Percentiles rank a stretch among this genome's conserved stretches.
Evolutionary conservation across 1,284 basidiomycete species (phyloP).

Genomic region (Fistulina hepatica): DNA sequence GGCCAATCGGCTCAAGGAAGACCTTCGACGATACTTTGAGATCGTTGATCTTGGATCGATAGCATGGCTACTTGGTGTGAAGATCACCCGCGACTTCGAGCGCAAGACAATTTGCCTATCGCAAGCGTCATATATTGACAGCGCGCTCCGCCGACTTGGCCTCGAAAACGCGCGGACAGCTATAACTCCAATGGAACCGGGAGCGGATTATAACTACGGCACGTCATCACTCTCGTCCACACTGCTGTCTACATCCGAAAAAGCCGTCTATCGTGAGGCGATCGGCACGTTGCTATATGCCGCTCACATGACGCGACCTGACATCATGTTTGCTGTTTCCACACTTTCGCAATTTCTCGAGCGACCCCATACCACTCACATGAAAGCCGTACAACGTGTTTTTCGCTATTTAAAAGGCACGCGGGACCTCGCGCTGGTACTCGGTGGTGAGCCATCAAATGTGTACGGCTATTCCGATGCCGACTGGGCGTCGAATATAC

Average conservation of each 20-base stretch:
- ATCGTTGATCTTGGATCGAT: slow-evolving; percentile 6
- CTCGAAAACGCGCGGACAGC: slow-evolving; percentile 7
- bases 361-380: slow-evolving; percentile 6
- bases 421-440: slow-evolving; percentile 2
- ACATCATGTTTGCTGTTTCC: slow-evolving; percentile 12
- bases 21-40: slow-evolving; percentile 5
- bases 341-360: slow-evolving; percentile 5
- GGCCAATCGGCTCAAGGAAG: slow-evolving; percentile 1
- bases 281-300: slow-evolving; percentile 10
- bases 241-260: no score
- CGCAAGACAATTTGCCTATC: slow-evolving; percentile 3
- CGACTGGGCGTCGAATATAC: slow-evolving; percentile 6
- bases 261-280: slow-evolving; percentile 4
- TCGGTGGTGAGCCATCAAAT: neutral
- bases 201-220: no score
- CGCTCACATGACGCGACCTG: slow-evolving; percentile 9
- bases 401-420: slow-evolving; percentile 8
- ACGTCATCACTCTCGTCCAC: no score
- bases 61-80: slow-evolving; percentile 9
- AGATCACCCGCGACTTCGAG: slow-evolving; percentile 6
- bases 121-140: slow-evolving; percentile 6
- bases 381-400: slow-evolving; percentile 8
- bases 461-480: slow-evolving; percentile 11
- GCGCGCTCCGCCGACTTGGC: slow-evolving; percentile 7
- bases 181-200: slow-evolving; percentile 10